These are phyloP conservation scores for Ochromonas danica DNA, from an alignment of 108 stramenopile genomes.

Conservation along the genomic window DNA sequence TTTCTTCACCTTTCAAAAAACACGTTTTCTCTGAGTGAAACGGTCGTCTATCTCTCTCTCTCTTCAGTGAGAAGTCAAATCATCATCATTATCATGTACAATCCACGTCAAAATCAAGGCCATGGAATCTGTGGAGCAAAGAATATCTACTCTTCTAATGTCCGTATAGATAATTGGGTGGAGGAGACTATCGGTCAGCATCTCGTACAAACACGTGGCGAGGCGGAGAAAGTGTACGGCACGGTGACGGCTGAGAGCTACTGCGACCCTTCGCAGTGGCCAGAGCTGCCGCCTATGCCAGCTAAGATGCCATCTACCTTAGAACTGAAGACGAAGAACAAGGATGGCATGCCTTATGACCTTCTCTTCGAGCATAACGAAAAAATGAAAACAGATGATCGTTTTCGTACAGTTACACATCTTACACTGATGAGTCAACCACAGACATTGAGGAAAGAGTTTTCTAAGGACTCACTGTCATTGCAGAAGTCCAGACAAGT, in stretches of 20 bases:
- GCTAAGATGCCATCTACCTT: neutral
- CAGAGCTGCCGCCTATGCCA: neutral
- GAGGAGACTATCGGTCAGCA: neutral
- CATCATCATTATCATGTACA: too few species aligned
- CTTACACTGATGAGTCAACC: neutral
- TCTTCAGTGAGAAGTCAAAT: too few species aligned
- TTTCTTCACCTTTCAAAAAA: too few species aligned
- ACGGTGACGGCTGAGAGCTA: neutral
- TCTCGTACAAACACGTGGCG: neutral
- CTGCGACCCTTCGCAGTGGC: neutral
- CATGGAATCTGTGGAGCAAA: neutral
- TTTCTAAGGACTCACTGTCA: neutral
- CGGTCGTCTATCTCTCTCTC: too few species aligned
- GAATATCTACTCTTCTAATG: neutral
- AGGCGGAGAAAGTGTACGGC: neutral
- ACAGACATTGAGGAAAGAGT: neutral
- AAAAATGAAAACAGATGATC: neutral
- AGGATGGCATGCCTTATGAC: neutral
- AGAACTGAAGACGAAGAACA: constrained; percentile 2
- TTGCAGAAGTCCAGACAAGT: neutral
- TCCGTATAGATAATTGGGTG: neutral
- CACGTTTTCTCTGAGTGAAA: too few species aligned
- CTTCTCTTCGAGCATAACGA: neutral
- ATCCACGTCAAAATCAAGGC: neutral
- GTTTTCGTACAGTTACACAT: neutral